Evolutionary conservation across 2,329 filamentous ascomycete species (phyloP).

Genomic region (Chrysosporium queenslandicum): DNA sequence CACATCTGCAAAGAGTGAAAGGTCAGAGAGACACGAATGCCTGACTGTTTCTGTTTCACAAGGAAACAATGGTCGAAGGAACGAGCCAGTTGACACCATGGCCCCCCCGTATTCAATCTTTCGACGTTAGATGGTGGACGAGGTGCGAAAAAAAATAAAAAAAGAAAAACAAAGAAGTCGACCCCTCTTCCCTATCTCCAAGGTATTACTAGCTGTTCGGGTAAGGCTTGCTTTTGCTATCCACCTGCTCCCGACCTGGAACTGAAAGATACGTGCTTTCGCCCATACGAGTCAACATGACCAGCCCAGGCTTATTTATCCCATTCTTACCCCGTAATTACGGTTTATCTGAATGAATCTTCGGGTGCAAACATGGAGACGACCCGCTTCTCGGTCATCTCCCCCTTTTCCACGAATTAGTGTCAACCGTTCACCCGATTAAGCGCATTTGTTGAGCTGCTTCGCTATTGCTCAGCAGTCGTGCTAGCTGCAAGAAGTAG

Average conservation of each 20-base stretch:
- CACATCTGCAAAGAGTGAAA: no score
- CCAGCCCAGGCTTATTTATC: not conserved
- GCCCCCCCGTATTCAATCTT: conserved; percentile 1
- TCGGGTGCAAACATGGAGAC: conserved; percentile 7
- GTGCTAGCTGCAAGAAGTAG: not conserved
- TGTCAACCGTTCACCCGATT: not conserved
- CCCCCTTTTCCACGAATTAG: not conserved
- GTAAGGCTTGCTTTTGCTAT: conserved; percentile 10
- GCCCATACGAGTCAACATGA: not conserved
- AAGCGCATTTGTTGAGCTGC: not conserved
- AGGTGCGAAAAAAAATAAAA: not conserved
- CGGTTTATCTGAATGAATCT: conserved; percentile 1
- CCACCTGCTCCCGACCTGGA: conserved; percentile 1
- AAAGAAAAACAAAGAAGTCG: conserved; percentile 4
- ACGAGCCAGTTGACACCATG: conserved; percentile 4
- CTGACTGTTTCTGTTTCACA: conserved; percentile 2
- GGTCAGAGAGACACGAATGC: not conserved
- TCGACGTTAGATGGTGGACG: not conserved
- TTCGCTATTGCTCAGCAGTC: not conserved
- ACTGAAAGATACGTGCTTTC: not conserved
- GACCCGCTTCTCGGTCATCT: not conserved
- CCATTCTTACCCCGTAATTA: conserved; percentile 3
- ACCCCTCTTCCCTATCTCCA: no score
- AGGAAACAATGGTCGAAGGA: conserved; percentile 5
- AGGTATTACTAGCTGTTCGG: no score